Evolutionary conservation across 129 eudicot genomes (phyloP).

Genomic region (Silybum marianum): DNA sequence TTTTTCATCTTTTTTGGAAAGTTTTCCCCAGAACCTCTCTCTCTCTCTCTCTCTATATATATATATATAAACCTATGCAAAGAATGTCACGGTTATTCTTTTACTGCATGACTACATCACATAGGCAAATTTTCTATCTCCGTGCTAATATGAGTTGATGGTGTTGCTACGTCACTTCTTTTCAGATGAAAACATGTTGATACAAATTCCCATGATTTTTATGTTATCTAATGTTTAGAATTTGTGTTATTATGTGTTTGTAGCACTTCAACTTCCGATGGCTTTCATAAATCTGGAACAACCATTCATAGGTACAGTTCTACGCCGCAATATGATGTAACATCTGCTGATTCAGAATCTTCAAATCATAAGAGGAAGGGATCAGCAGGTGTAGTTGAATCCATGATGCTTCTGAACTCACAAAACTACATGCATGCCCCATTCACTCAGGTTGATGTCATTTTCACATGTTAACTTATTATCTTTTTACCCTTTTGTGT

Average conservation of each 20-base stretch:
- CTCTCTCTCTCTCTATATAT: too few species aligned
- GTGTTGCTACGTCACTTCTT: neutral
- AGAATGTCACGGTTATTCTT: neutral
- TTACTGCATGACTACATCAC: neutral
- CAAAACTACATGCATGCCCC: slow-evolving; percentile 76
- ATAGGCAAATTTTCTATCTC: neutral
- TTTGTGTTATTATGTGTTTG: slow-evolving; percentile 23
- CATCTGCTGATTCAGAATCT: slow-evolving; percentile 36
- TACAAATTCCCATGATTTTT: slow-evolving; percentile 6
- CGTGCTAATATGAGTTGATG: neutral
- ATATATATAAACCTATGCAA: neutral
- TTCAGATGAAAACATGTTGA: neutral
- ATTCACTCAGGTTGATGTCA: slow-evolving; percentile 69
- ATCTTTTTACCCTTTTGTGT: neutral
- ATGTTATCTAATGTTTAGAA: slow-evolving; percentile 9
- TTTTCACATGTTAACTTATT: slow-evolving; percentile 19
- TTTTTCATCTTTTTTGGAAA: too few species aligned
- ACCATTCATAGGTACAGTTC: slow-evolving; percentile 11
- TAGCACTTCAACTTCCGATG: slow-evolving; percentile 37
- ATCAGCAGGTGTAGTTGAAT: slow-evolving; percentile 68
- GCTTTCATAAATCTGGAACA: slow-evolving; percentile 28
- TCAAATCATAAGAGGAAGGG: slow-evolving; percentile 53
- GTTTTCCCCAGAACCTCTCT: too few species aligned
- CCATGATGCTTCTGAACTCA: slow-evolving; percentile 78
- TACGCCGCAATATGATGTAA: slow-evolving; percentile 8